These are phyloP conservation scores for Knoxia roxburghii DNA, from an alignment of 257 asterid genomes.

Conservation along the genomic window DNA sequence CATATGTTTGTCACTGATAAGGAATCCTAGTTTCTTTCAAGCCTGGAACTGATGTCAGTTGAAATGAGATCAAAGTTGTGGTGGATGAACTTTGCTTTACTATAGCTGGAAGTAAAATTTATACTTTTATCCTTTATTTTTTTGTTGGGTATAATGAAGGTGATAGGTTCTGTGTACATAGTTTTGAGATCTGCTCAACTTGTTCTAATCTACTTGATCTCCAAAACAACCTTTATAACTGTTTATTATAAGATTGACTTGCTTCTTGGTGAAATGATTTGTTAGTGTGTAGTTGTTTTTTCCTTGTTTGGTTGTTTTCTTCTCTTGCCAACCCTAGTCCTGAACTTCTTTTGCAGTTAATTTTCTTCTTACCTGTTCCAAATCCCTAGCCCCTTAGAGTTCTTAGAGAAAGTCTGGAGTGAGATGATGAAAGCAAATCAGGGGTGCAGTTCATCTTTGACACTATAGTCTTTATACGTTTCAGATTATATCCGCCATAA, in stretches of 20 bases:
- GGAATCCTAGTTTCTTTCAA: background rate
- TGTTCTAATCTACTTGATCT: background rate
- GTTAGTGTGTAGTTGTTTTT: background rate
- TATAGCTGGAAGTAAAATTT: background rate
- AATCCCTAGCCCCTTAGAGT: background rate
- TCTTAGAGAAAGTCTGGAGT: background rate
- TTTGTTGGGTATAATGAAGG: too few relatives aligned
- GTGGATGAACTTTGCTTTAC: background rate
- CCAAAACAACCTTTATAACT: background rate
- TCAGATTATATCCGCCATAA: constrained; percentile 41
- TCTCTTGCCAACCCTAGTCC: background rate
- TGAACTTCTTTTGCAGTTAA: background rate
- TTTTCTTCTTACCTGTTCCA: background rate
- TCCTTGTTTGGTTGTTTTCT: background rate
- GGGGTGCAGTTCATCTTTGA: background rate
- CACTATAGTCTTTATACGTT: background rate
- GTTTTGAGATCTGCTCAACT: background rate
- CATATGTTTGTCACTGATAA: background rate
- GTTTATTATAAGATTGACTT: background rate
- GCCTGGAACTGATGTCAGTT: background rate
- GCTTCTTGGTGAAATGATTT: background rate
- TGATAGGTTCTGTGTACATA: background rate
- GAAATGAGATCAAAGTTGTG: background rate
- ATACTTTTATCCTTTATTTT: background rate
- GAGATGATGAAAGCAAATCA: background rate